These are phyloP conservation scores for Chrysophaeum taylorii DNA, from an alignment of 352 stramenopile species.

Conservation along the genomic window DNA sequence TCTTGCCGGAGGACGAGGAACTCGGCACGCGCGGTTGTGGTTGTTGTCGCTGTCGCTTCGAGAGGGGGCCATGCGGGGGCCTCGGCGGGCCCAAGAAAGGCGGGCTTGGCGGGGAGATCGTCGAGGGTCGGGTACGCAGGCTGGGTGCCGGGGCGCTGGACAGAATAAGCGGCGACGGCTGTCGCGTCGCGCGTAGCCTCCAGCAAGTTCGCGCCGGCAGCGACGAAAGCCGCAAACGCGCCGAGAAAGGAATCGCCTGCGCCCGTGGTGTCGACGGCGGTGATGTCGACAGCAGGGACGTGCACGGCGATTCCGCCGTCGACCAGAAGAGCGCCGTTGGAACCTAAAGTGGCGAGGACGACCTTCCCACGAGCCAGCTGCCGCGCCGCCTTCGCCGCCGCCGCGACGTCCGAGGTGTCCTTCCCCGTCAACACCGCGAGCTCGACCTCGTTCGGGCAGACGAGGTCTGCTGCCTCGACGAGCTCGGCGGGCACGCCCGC, in stretches of 20 bases:
- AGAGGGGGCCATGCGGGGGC: too few species aligned
- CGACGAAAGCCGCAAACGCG: neutral
- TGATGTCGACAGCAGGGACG: neutral
- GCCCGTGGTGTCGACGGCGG: constrained; percentile 8
- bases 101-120: too few species aligned
- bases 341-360: neutral
- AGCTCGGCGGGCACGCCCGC: neutral
- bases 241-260: constrained; percentile 6
- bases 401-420: neutral
- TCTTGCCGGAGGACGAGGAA: too few species aligned
- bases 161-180: neutral
- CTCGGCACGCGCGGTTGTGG: too few species aligned
- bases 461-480: neutral
- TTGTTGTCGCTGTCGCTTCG: too few species aligned
- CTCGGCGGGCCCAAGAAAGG: too few species aligned
- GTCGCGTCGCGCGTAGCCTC: neutral
- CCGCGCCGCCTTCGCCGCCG: neutral
- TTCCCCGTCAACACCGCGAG: neutral
- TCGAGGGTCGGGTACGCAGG: neutral
- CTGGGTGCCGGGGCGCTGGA: constrained; percentile 1
- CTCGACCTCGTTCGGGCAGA: constrained; percentile 10
- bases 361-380: neutral
- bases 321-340: neutral
- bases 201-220: neutral
- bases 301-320: neutral